Percentiles rank a stretch among this genome's conserved stretches.
These are phyloP conservation scores for Ophidiomyces ophidiicola DNA, from an alignment of 2,329 filamentous ascomycete genomes.

Conservation along the genomic window DNA sequence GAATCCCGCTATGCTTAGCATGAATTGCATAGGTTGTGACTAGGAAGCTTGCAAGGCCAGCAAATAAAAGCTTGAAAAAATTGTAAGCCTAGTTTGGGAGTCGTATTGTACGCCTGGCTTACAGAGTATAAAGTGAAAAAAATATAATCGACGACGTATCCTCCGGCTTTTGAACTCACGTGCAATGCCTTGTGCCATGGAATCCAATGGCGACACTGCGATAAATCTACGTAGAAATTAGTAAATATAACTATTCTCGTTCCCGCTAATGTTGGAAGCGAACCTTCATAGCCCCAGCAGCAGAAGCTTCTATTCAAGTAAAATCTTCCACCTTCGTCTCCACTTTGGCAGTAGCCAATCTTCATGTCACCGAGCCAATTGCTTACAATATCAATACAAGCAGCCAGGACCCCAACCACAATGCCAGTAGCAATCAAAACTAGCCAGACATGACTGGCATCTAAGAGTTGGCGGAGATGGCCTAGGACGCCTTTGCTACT, in stretches of 20 bases:
- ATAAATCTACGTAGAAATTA: conserved; percentile 41
- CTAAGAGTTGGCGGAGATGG: conserved; percentile 58
- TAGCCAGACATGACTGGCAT: conserved; percentile 85
- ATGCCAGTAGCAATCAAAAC: conserved; percentile 76
- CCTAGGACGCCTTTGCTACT: conserved; percentile 59
- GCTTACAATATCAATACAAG: conserved; percentile 76
- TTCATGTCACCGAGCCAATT: conserved; percentile 93
- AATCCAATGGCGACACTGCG: conserved; percentile 76
- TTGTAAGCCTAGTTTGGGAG: conserved; percentile 12
- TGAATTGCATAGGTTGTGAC: conserved; percentile 91
- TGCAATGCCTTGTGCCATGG: conserved; percentile 69
- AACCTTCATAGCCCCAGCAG: conserved; percentile 74
- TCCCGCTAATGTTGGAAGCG: conserved; percentile 1
- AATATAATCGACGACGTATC: conserved; percentile 74
- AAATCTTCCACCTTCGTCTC: conserved; percentile 69
- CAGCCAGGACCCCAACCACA: conserved; percentile 71
- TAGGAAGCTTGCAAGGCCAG: conserved; percentile 66
- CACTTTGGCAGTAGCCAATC: conserved; percentile 68
- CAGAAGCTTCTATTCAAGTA: conserved; percentile 88
- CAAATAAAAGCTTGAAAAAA: conserved; percentile 50
- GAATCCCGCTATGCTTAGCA: conserved; percentile 96
- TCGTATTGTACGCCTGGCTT: conserved; percentile 26
- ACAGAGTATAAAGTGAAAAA: conserved; percentile 80
- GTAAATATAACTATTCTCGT: conserved; percentile 13
- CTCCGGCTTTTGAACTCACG: conserved; percentile 52